A percentile compares a stretch with the other conserved stretches of the same genome.
Conservation (phyloP, 345 rosid genomes). For the Lumnitzera racemosa region DNA sequence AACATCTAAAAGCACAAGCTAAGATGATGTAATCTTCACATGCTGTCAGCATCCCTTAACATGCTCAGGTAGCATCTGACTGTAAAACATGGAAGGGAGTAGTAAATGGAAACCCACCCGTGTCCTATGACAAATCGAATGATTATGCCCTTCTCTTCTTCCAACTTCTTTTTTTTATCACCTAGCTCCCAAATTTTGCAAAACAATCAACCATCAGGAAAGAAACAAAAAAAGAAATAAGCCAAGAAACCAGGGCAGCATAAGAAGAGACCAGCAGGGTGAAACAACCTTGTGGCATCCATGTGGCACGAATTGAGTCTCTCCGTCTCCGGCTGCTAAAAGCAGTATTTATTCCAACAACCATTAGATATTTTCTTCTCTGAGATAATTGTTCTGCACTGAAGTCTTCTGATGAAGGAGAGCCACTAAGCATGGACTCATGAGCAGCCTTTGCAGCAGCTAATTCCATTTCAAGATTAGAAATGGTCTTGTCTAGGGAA, state of each 20-base stretch:
- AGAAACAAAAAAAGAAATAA: constrained; percentile 1
- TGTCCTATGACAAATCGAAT: constrained; percentile 90
- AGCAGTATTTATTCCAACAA: constrained; percentile 87
- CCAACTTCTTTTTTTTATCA: constrained; percentile 76
- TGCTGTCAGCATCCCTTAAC: too few species aligned
- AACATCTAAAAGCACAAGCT: too few species aligned
- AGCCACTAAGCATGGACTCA: constrained; percentile 55
- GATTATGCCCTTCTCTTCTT: constrained; percentile 90
- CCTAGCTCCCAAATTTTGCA: constrained; percentile 30
- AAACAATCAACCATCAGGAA: neutral
- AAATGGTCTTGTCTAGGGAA: constrained; percentile 85
- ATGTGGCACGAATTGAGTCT: constrained; percentile 89
- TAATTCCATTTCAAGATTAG: constrained; percentile 94
- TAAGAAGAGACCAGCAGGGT: neutral
- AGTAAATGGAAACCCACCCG: constrained; percentile 32
- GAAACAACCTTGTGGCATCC: constrained; percentile 90
- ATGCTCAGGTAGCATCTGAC: too few species aligned
- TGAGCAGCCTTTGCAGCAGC: constrained; percentile 90
- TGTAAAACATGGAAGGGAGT: neutral
- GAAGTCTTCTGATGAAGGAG: constrained; percentile 61
- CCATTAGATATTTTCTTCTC: constrained; percentile 74
- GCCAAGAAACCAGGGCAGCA: neutral
- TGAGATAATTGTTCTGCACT: constrained; percentile 29
- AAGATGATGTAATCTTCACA: too few species aligned
- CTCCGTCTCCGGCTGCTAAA: constrained; percentile 92